phyloP scores from a whole-genome alignment of 495 filamentous ascomycete species.

The Pseudomonodictys pantanalensis region DNA sequence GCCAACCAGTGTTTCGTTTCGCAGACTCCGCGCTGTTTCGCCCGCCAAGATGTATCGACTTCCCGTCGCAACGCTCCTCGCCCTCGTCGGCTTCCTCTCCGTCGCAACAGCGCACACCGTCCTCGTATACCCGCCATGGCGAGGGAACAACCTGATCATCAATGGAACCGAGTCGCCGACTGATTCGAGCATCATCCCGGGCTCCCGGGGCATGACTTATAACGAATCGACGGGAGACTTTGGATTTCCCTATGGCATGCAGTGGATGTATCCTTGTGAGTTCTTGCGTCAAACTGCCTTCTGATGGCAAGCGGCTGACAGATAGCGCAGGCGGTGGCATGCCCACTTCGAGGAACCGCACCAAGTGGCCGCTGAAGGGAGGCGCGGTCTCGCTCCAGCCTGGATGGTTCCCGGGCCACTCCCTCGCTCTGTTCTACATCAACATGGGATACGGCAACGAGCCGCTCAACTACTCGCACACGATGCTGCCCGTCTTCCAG shows the following conservation, averaged over 20 bases:
- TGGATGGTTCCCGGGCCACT: slow-evolving; percentile 93
- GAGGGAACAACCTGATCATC: slow-evolving; percentile 86
- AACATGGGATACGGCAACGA: slow-evolving; percentile 84
- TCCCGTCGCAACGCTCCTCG: slow-evolving; percentile 46
- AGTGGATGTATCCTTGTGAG: slow-evolving; percentile 98
- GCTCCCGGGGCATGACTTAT: slow-evolving; percentile 47
- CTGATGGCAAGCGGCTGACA: slow-evolving; percentile 7
- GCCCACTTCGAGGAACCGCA: slow-evolving; percentile 73
- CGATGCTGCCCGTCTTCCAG: slow-evolving; percentile 80
- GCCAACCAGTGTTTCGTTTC: slow-evolving; percentile 23
- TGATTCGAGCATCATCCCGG: slow-evolving; percentile 41
- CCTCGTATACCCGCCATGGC: slow-evolving; percentile 89
- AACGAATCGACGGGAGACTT: slow-evolving; percentile 40
- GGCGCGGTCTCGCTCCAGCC: slow-evolving; percentile 86
- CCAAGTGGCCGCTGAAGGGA: slow-evolving; percentile 84
- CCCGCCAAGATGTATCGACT: not conserved
- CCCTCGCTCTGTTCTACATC: slow-evolving; percentile 82
- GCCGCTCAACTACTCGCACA: slow-evolving; percentile 84
- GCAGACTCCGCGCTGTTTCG: slow-evolving; percentile 3
- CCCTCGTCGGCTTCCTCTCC: slow-evolving; percentile 36
- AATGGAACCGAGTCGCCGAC: slow-evolving; percentile 53
- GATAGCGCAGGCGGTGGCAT: slow-evolving; percentile 76
- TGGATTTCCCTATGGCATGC: slow-evolving; percentile 84
- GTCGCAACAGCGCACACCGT: slow-evolving; percentile 75
- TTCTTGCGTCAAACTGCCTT: slow-evolving; percentile 11